A percentile compares a stretch with the other conserved stretches of the same genome.
phyloP scores from a whole-genome alignment of 2,329 filamentous ascomycete species.

The Pseudogymnoascus sp. region DNA sequence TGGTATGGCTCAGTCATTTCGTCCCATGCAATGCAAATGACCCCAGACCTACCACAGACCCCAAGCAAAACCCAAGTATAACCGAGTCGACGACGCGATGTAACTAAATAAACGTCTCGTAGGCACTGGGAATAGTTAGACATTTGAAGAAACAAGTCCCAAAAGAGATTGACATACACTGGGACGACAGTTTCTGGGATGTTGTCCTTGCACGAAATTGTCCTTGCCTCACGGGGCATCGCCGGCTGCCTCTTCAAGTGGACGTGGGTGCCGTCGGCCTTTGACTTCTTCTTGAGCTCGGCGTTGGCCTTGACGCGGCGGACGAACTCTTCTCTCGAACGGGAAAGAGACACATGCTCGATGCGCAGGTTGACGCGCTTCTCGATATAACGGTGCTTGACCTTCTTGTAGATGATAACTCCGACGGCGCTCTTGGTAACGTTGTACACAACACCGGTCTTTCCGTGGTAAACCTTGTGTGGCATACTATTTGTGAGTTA shows the following conservation, averaged over 20 bases:
- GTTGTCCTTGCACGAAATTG: constrained; percentile 74
- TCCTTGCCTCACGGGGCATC: constrained; percentile 72
- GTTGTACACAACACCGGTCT: constrained; percentile 98
- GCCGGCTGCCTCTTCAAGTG: constrained; percentile 88
- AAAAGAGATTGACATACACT: constrained; percentile 25
- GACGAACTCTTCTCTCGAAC: constrained; percentile 95
- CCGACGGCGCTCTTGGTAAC: constrained; percentile 97
- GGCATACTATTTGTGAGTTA: constrained; percentile 64
- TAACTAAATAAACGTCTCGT: constrained; percentile 10
- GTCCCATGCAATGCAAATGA: constrained; percentile 5
- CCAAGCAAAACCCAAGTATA: constrained; percentile 9
- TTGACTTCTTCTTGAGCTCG: constrained; percentile 84
- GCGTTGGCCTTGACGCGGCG: constrained; percentile 95
- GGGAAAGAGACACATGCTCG: constrained; percentile 92
- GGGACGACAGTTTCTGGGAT: constrained; percentile 86
- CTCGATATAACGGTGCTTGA: constrained; percentile 99
- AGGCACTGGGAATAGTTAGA: constrained; percentile 49
- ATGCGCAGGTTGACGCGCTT: constrained; percentile 99
- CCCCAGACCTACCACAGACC: constrained; percentile 8
- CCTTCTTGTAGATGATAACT: constrained; percentile 99
- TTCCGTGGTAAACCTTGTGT: constrained; percentile 99
- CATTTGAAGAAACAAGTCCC: constrained; percentile 79
- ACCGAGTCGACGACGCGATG: constrained; percentile 4
- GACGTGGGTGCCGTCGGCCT: constrained; percentile 78
- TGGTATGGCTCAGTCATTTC: constrained; percentile 10